Evolutionary conservation across 78 protist species (phyloP), one percentile per base, ranked within the genome.

Genomic region (Chrysochromulina parva): DNA sequence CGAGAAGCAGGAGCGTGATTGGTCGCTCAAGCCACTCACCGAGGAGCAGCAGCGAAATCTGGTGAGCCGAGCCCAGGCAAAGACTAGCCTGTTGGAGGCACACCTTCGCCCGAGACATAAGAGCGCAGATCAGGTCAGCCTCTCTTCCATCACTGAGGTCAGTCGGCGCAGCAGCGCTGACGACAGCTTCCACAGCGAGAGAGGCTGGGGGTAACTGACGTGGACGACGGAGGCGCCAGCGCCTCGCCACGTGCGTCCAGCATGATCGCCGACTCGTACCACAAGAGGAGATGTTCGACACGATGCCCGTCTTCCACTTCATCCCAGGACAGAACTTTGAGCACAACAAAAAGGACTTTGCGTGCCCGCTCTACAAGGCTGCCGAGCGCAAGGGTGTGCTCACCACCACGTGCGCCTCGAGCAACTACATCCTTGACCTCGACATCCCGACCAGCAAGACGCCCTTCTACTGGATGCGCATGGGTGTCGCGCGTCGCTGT

Each of bases 361-460:
- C 54, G 67, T 91, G 96, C 73, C 98, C 98, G 57, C 48, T 93
- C 67, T 96, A 96, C 95, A 96, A 96, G 92, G 94, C 96, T n/a
- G 53, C 65, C 60, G 85, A 60, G n/a, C 74, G 98, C 28, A 85
- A 94, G 1, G 98, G 98, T 22, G 88, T 89, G 20, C 93, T 96
- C 28, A 74, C 93, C 47, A 96, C 98, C 59, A 96, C 98, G 13
- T 97, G 98, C 28, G 94, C 65, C 28, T 96, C 98, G 9, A 96
- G 96, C 76, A 96, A 96, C 93, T 95, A 82, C 65, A 82, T 96
- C 58, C 5, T 94, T 19, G 74, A 91, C 38, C 6, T 96, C 53
- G 93, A 90, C 58, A 1, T 96, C 26, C 97, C 97, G 58, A 47
- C 90, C 2, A 55, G 11, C 38, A 0, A n/a, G 19, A 9, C 28